These are phyloP conservation scores for Sequoia sempervirens DNA, from an alignment of 75 land plant species.

Conservation along the genomic window DNA sequence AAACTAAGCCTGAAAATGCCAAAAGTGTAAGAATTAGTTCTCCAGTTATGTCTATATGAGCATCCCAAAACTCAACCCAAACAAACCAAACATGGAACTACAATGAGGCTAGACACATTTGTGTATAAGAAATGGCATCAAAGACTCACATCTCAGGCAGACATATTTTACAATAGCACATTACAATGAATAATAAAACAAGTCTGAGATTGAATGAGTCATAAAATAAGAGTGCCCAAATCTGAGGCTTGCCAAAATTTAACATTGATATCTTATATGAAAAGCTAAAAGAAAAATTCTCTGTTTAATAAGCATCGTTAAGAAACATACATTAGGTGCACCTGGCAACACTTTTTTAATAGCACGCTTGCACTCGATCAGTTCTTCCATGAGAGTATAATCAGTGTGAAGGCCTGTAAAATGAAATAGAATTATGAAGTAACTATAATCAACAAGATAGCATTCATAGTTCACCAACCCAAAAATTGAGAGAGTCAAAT, in stretches of 20 bases:
- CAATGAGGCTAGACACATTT: not conserved
- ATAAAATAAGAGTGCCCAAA: not conserved
- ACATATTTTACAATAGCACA: not conserved
- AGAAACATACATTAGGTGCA: conserved; percentile 87
- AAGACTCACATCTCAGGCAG: not conserved
- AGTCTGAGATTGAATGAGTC: not conserved
- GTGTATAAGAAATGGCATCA: not conserved
- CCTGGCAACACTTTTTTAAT: conserved; percentile 69
- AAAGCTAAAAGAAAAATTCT: not conserved
- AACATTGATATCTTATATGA: not conserved
- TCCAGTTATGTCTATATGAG: not conserved
- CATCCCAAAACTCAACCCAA: not conserved
- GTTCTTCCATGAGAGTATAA: conserved; percentile 89
- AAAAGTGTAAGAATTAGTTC: not conserved
- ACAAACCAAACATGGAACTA: not conserved
- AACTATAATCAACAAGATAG: not conserved
- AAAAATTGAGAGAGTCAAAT: not conserved
- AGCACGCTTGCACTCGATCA: conserved; percentile 83
- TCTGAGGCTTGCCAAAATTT: not conserved
- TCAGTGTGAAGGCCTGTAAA: conserved; percentile 89
- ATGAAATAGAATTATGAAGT: not conserved
- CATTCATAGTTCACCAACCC: not conserved
- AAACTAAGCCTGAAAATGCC: not conserved
- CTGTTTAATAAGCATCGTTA: not conserved
- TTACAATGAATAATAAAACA: not conserved